A percentile compares a stretch with the other conserved stretches of the same genome.
Conservation (phyloP, 805 yeast species). For the Sungouiozyma intestinalis region DNA sequence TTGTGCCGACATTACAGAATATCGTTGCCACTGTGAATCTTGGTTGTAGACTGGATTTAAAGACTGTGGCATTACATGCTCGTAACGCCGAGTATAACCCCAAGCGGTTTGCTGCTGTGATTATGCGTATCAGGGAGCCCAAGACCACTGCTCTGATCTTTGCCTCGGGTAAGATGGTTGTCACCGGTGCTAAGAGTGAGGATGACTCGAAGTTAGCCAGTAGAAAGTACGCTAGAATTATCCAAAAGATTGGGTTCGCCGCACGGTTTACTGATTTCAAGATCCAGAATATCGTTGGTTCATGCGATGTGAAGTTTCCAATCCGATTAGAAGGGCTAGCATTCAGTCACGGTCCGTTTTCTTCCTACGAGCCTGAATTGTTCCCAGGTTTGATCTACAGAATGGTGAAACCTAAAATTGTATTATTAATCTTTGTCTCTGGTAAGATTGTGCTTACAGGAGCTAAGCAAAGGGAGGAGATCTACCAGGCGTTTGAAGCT, state of each 20-base stretch:
- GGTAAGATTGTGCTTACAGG: constrained; percentile 97
- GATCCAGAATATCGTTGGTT: constrained; percentile 95
- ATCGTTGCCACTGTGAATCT: constrained; percentile 96
- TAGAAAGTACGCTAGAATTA: constrained; percentile 94
- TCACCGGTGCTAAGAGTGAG: constrained; percentile 97
- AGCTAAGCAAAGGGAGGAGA: constrained; percentile 98
- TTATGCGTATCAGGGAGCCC: constrained; percentile 98
- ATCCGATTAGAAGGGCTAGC: constrained; percentile 96
- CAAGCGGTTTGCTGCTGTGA: constrained; percentile 97
- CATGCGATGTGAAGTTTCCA: constrained; percentile 97
- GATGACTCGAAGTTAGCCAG: constrained; percentile 98
- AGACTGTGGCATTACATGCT: constrained; percentile 95
- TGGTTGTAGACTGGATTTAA: constrained; percentile 90
- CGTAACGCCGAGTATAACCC: constrained; percentile 99
- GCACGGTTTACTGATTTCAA: constrained; percentile 97
- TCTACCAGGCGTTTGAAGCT: constrained; percentile 95
- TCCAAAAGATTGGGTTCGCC: constrained; percentile 93
- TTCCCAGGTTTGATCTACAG: constrained; percentile 98
- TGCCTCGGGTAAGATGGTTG: constrained; percentile 99
- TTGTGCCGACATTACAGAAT: constrained; percentile 87
- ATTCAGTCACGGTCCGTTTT: constrained; percentile 96
- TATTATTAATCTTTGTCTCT: constrained; percentile 85
- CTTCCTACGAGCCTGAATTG: constrained; percentile 94
- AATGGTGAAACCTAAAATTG: constrained; percentile 98
- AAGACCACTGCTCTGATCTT: constrained; percentile 95